Evolutionary conservation across 768 basidiomycete species (phyloP).

Genomic region (Tricholoma sp.): DNA sequence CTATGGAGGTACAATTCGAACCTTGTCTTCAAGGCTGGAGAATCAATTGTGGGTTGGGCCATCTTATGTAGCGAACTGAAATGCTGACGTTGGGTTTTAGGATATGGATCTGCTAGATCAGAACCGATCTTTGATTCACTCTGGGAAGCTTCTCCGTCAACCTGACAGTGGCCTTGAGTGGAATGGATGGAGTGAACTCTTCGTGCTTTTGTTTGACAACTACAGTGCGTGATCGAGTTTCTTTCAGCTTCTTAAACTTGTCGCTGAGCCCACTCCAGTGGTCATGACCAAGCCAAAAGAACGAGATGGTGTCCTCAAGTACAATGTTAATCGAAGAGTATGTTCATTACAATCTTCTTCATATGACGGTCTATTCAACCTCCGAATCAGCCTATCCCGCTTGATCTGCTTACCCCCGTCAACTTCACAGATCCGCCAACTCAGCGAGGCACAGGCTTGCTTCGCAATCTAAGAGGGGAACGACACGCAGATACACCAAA

Average conservation of each 20-base stretch:
- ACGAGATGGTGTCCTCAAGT: constrained; percentile 69
- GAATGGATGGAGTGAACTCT: constrained; percentile 88
- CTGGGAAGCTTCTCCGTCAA: constrained; percentile 78
- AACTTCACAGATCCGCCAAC: constrained; percentile 79
- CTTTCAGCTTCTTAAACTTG: neutral
- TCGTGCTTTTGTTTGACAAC: constrained; percentile 91
- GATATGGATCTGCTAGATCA: constrained; percentile 90
- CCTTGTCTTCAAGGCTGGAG: constrained; percentile 74
- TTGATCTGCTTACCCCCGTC: constrained; percentile 83
- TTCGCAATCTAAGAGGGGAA: constrained; percentile 52
- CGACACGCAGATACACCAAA: constrained; percentile 25
- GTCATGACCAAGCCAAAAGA: constrained; percentile 86
- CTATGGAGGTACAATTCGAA: constrained; percentile 82
- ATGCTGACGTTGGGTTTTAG: constrained; percentile 19
- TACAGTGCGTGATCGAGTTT: constrained; percentile 56
- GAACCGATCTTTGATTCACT: constrained; percentile 77
- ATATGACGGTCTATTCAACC: constrained; percentile 6
- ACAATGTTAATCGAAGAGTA: constrained; percentile 77
- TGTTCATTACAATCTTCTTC: constrained; percentile 18
- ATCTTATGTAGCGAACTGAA: neutral
- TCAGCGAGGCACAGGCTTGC: constrained; percentile 66
- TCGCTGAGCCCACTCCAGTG: constrained; percentile 41
- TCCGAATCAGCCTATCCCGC: constrained; percentile 71
- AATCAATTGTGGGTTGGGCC: constrained; percentile 44
- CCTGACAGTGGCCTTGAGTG: constrained; percentile 85